Conservation (phyloP, 2,329 filamentous ascomycete genomes). For the Coniella lustricola region DNA sequence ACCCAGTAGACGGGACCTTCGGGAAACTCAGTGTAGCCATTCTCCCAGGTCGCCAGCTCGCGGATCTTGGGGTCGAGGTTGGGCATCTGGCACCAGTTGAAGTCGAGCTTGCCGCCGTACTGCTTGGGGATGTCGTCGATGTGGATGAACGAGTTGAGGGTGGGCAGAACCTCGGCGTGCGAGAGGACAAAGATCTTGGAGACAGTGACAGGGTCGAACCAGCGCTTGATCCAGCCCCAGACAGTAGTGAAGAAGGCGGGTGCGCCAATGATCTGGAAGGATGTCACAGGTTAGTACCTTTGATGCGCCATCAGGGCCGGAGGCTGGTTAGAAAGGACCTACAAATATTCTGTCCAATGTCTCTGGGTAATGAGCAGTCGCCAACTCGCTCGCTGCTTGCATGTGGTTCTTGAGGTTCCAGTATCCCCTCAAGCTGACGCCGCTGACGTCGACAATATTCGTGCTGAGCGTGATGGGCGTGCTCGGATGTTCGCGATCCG, state of each 20-base stretch:
- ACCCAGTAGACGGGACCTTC: conserved; percentile 52
- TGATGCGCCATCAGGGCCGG: too few species aligned
- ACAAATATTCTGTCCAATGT: conserved; percentile 74
- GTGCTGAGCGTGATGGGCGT: conserved; percentile 90
- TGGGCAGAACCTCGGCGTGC: conserved; percentile 64
- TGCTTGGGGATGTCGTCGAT: conserved; percentile 75
- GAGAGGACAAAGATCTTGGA: conserved; percentile 93
- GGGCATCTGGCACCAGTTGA: conserved; percentile 68
- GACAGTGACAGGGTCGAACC: conserved; percentile 90
- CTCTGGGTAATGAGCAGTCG: conserved; percentile 91
- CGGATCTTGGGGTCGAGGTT: conserved; percentile 59
- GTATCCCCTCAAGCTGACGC: conserved; percentile 85
- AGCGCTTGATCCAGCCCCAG: conserved; percentile 91
- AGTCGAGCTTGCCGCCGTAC: conserved; percentile 84
- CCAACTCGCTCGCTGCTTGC: conserved; percentile 82
- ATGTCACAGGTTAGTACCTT: too few species aligned
- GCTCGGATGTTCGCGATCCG: conserved; percentile 61
- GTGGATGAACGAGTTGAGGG: conserved; percentile 76
- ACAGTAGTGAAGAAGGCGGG: conserved; percentile 88
- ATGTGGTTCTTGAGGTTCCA: conserved; percentile 93
- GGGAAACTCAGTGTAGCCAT: conserved; percentile 46
- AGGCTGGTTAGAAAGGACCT: not conserved
- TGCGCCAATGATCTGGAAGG: conserved; percentile 68
- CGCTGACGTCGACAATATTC: conserved; percentile 89
- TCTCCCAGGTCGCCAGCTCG: conserved; percentile 44